Base-by-base conservation (phyloP, 306 rosid species). In the Hippophae rhamnoides region DNA sequence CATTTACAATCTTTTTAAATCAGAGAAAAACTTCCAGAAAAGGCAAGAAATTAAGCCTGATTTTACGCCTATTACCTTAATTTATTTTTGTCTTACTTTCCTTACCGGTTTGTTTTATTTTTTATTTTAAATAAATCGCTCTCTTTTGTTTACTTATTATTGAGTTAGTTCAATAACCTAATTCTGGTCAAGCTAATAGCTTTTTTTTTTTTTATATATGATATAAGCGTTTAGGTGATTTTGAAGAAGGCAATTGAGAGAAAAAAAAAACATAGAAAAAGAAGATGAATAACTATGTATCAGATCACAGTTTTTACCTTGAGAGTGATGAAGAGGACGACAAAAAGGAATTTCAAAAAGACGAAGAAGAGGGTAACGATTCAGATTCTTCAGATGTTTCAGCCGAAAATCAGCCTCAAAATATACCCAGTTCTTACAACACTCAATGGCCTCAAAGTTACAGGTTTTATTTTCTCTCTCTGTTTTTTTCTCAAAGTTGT, bases 361-460 rank as follows among this genome's bases (percentile, higher is more conserved):
- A 48, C 31, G 82, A 72, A 56, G 95, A 71, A 41, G 90, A 31
- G 2, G 38, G 90, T 42, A 78, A 86, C 10, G 85, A 79, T 42
- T 88, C 97, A 10, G 99, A 93, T 75, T 84, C 81, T 71, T 93
- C 99, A 0, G 74, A 71, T 53, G 84, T 60, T 47, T 84, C 84
- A 7, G 64, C 66, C 23, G 94, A 84, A 43, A 67, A 75, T 52
- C 85, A 64, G 47, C 82, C 80, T 25, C 89, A 82, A 66, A 66
- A 69, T 61, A 81, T 62, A 57, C 88, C 83, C 46, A 73, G 90
- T 63, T 88, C 99, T 56, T 79, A 75, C 71, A 83, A 73, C 62
- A 77, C 83, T 52, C 62, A 89, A 38, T 93, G 99, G 99, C 99
- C 99, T 61, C 95, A 88, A 69, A 88, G 97, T 86, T 93, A 87